A percentile compares a stretch with the other conserved stretches of the same genome.
These are phyloP conservation scores for Xylaria sp. DNA, from an alignment of 2,329 filamentous ascomycete genomes.

Conservation along the genomic window DNA sequence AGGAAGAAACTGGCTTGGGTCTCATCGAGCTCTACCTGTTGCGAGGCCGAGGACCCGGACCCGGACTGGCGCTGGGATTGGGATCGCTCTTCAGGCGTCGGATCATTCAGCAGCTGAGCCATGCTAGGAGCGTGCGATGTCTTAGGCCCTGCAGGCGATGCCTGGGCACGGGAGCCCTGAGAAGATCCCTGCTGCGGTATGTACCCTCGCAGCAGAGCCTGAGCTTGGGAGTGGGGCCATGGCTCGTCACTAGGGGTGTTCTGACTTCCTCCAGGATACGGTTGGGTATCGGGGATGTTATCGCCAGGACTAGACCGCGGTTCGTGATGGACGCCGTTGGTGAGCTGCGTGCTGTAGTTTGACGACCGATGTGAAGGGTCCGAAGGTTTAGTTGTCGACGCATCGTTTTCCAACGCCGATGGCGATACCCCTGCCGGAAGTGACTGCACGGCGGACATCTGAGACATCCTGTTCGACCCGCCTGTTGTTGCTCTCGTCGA, in stretches of 20 bases:
- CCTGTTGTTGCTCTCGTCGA: constrained; percentile 44
- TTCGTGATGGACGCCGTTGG: constrained; percentile 64
- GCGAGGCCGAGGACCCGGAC: constrained; percentile 44
- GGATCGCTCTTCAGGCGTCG: constrained; percentile 40
- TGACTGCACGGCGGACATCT: constrained; percentile 62
- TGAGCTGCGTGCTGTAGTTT: constrained; percentile 71
- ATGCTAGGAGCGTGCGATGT: constrained; percentile 40
- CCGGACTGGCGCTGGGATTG: constrained; percentile 32
- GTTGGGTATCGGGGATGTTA: constrained; percentile 59
- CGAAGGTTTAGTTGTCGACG: constrained; percentile 90
- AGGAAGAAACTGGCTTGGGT: constrained; percentile 61
- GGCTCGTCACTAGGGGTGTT: constrained; percentile 54
- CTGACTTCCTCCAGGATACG: constrained; percentile 44
- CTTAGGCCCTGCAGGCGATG: constrained; percentile 44
- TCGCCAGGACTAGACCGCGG: constrained; percentile 42
- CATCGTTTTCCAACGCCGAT: constrained; percentile 73
- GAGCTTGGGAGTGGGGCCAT: constrained; percentile 63
- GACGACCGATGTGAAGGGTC: constrained; percentile 67
- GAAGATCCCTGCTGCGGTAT: constrained; percentile 40
- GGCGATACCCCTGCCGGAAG: constrained; percentile 61
- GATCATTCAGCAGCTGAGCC: constrained; percentile 47
- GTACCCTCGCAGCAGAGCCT: constrained; percentile 49
- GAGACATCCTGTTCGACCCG: constrained; percentile 63
- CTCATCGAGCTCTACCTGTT: constrained; percentile 50
- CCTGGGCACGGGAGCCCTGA: constrained; percentile 26